A percentile compares a stretch with the other conserved stretches of the same genome.
These are phyloP conservation scores for Globisporangium uncinulatum DNA, from an alignment of 352 stramenopile genomes.

Conservation along the genomic window DNA sequence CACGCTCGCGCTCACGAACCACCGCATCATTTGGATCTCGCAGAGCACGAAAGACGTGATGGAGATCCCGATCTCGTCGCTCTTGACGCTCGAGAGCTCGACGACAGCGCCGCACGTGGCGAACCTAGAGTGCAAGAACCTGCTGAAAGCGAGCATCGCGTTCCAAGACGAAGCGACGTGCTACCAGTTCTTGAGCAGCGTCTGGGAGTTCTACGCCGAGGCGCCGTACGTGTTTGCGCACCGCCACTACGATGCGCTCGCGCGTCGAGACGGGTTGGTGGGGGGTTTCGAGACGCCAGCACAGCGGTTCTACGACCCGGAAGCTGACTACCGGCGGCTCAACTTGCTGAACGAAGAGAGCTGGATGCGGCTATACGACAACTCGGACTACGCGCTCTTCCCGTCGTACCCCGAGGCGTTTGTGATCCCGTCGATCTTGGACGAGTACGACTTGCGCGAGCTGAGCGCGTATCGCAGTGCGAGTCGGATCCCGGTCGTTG, in stretches of 20 bases:
- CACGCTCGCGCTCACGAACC: conserved; percentile 76
- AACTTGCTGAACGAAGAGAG: conserved; percentile 75
- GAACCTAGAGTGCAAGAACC: conserved; percentile 81
- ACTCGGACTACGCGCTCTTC: conserved; percentile 87
- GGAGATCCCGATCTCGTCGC: conserved; percentile 77
- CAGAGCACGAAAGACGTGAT: conserved; percentile 72
- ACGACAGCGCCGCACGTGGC: conserved; percentile 78
- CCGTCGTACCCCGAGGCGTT: conserved; percentile 93
- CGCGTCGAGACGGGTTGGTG: conserved; percentile 30
- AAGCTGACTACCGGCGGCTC: conserved; percentile 76
- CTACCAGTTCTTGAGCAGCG: conserved; percentile 65
- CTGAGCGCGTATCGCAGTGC: conserved; percentile 92
- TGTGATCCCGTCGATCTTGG: conserved; percentile 89
- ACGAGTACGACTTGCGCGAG: conserved; percentile 86
- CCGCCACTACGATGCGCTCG: conserved; percentile 63
- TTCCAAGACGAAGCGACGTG: conserved; percentile 78
- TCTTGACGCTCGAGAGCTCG: conserved; percentile 72
- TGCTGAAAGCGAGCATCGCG: conserved; percentile 75
- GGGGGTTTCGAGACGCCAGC: conserved; percentile 33
- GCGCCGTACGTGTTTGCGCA: conserved; percentile 74
- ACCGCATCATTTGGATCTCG: conserved; percentile 83
- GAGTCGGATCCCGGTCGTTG: conserved; percentile 90
- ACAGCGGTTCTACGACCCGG: conserved; percentile 60
- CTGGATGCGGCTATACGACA: conserved; percentile 84
- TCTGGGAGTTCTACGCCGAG: conserved; percentile 65